Evolutionary conservation across 257 asterid species (phyloP).

Genomic region (Solanum piurae): DNA sequence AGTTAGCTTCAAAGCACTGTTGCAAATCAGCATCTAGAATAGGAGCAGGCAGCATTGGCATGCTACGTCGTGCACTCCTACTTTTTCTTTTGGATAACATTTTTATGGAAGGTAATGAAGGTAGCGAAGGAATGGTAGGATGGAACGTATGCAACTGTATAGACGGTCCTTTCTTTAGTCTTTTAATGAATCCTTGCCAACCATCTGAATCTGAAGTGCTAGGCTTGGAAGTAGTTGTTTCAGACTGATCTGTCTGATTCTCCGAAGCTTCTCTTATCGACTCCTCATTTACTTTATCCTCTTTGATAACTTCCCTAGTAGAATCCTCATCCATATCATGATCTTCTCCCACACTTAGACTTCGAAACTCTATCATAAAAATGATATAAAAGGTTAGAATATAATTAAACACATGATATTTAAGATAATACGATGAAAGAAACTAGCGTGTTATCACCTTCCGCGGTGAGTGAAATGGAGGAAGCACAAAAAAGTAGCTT

Average conservation of each 20-base stretch:
- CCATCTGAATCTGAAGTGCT: slow-evolving; percentile 35
- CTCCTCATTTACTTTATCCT: slow-evolving; percentile 14
- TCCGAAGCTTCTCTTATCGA: slow-evolving; percentile 27
- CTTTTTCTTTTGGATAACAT: slow-evolving; percentile 52
- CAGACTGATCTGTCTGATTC: slow-evolving; percentile 21
- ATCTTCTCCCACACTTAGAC: slow-evolving; percentile 25
- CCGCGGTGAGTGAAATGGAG: slow-evolving; percentile 61
- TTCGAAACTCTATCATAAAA: slow-evolving; percentile 35
- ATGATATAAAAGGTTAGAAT: background rate
- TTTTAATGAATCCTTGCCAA: slow-evolving; percentile 80
- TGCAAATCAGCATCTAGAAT: slow-evolving; percentile 42
- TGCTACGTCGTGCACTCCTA: slow-evolving; percentile 31
- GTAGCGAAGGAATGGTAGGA: slow-evolving; percentile 60
- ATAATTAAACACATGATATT: background rate
- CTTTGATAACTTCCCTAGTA: slow-evolving; percentile 21
- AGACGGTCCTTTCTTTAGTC: slow-evolving; percentile 56
- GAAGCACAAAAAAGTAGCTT: slow-evolving; percentile 55
- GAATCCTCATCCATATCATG: slow-evolving; percentile 17
- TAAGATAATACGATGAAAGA: background rate
- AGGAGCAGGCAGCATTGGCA: slow-evolving; percentile 46
- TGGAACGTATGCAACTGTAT: slow-evolving; percentile 51
- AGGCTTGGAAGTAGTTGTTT: slow-evolving; percentile 18
- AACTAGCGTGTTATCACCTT: slow-evolving; percentile 33
- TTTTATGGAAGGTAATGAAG: slow-evolving; percentile 65
- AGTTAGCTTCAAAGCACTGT: slow-evolving; percentile 62